These are phyloP conservation scores for Agrocybe praecox DNA, from an alignment of 768 basidiomycete genomes.

Conservation along the genomic window DNA sequence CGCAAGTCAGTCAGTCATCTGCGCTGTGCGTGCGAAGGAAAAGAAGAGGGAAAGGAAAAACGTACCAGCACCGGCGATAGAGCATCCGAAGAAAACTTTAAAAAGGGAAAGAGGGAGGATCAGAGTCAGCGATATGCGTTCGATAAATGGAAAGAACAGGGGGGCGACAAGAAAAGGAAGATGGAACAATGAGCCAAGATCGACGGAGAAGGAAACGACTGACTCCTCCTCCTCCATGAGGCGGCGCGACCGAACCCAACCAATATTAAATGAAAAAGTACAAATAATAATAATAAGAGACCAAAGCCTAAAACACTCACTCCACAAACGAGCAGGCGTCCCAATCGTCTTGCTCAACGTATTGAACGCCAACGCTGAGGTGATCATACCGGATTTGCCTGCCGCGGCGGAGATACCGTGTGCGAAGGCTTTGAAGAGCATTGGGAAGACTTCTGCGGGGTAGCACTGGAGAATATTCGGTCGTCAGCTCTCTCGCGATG, in stretches of 20 bases:
- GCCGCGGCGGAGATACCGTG: slow-evolving; percentile 76
- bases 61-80: slow-evolving; percentile 51
- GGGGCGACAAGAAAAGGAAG: too few species aligned
- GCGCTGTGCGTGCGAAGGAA: too few species aligned
- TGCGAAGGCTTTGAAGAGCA: slow-evolving; percentile 69
- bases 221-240: too few species aligned
- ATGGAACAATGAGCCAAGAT: too few species aligned
- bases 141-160: too few species aligned
- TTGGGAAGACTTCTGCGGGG: slow-evolving; percentile 82
- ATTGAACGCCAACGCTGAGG: slow-evolving; percentile 76
- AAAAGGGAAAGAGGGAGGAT: background rate
- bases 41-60: background rate
- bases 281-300: too few species aligned
- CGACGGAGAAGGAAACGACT: too few species aligned
- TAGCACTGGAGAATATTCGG: slow-evolving; percentile 46
- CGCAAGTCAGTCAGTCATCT: background rate
- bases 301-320: slow-evolving; percentile 39
- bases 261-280: too few species aligned
- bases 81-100: slow-evolving; percentile 69
- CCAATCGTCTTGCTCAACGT: slow-evolving; percentile 61
- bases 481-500: background rate
- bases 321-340: slow-evolving; percentile 70
- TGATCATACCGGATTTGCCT: slow-evolving; percentile 77
- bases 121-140: background rate
- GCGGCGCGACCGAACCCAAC: too few species aligned